phyloP scores from a whole-genome alignment of 768 basidiomycete species.

The Mycena chlorophos region DNA sequence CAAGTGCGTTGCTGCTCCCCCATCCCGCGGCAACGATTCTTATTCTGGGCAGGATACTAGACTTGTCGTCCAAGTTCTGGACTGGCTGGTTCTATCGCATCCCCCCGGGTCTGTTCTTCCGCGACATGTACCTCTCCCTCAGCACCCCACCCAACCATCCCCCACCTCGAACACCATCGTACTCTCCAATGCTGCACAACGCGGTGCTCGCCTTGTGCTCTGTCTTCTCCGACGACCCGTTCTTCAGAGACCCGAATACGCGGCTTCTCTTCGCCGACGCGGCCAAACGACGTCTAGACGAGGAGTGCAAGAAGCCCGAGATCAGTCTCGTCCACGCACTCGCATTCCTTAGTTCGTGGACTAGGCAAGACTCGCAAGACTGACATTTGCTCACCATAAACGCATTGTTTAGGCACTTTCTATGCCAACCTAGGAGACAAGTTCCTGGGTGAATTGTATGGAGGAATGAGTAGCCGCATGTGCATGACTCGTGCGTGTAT shows the following conservation, averaged over 20 bases:
- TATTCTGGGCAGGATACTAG: conserved; percentile 33
- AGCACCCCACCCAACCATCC: conserved; percentile 24
- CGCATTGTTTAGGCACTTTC: conserved; percentile 32
- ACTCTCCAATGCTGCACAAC: conserved; percentile 57
- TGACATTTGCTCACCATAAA: conserved; percentile 20
- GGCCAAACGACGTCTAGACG: conserved; percentile 19
- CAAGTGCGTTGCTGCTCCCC: conserved; percentile 8
- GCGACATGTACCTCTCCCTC: conserved; percentile 43
- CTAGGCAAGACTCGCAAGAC: conserved; percentile 20
- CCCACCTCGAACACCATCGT: conserved; percentile 38
- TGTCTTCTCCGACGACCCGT: conserved; percentile 23
- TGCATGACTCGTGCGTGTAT: conserved; percentile 11
- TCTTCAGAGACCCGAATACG: conserved; percentile 15
- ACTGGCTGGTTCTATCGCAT: conserved; percentile 41
- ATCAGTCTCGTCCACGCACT: conserved; percentile 26
- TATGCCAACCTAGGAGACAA: not conserved
- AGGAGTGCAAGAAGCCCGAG: conserved; percentile 21
- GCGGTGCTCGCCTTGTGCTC: conserved; percentile 34
- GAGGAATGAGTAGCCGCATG: conserved; percentile 15
- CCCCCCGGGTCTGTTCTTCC: conserved; percentile 40
- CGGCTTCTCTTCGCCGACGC: conserved; percentile 16
- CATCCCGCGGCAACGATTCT: not conserved
- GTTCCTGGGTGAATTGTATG: not conserved
- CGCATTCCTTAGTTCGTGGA: conserved; percentile 21
- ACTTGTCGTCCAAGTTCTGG: conserved; percentile 41